phyloP scores from a whole-genome alignment of 1,284 basidiomycete species.

The Ceratobasidium sp. region DNA sequence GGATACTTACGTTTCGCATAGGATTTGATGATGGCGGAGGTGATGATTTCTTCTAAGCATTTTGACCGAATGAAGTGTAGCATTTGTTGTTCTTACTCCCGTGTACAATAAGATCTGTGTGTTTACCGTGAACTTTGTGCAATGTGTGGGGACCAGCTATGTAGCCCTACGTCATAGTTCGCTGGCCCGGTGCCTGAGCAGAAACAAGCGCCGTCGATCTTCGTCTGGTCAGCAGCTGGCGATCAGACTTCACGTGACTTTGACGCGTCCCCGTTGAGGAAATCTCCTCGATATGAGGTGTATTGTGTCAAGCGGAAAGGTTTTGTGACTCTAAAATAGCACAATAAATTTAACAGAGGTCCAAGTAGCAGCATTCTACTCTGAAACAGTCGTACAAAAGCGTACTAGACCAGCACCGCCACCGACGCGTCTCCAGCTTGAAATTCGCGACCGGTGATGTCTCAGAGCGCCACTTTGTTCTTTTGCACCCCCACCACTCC shows the following conservation, averaged over 20 bases:
- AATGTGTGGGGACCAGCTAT: too few relatives aligned
- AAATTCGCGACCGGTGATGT: constrained; percentile 34
- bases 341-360: background rate
- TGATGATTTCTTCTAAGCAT: constrained; percentile 2
- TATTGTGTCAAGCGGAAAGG: background rate
- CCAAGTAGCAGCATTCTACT: background rate
- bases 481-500: constrained; percentile 24
- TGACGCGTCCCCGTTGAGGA: constrained; percentile 10
- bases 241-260: constrained; percentile 29
- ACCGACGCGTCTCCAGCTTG: constrained; percentile 41
- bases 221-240: constrained; percentile 17
- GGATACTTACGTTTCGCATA: background rate
- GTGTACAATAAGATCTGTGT: background rate
- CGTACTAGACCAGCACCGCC: background rate
- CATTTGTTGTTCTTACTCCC: too few relatives aligned
- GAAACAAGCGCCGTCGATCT: constrained; percentile 37
- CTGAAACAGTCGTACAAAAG: background rate
- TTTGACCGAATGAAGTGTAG: background rate
- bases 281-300: background rate
- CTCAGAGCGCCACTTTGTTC: constrained; percentile 17
- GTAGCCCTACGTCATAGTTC: too few relatives aligned
- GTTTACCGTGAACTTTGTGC: too few relatives aligned
- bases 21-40: constrained; percentile 39
- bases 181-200: background rate
- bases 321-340: background rate